Evolutionary conservation across 148 eudicot species (phyloP).

Genomic region (Silene latifolia): DNA sequence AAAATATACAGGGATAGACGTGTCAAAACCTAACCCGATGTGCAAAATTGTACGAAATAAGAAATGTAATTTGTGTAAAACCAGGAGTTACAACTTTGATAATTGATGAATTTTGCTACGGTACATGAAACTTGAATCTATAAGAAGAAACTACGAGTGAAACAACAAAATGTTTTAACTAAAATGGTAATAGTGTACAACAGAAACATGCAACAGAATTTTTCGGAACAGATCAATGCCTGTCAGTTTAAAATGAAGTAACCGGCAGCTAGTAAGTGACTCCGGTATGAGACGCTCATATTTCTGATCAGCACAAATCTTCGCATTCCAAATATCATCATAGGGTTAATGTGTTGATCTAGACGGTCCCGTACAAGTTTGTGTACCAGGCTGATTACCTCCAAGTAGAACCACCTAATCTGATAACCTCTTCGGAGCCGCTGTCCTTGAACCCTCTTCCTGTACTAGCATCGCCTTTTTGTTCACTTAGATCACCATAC

Average conservation of each 20-base stretch:
- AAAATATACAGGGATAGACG: too few species aligned
- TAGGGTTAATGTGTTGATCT: neutral
- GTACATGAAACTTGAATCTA: neutral
- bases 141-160: neutral
- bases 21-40: too few species aligned
- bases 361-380: neutral
- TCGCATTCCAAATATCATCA: neutral
- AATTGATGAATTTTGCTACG: neutral
- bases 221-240: constrained; percentile 4
- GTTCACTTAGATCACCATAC: constrained; percentile 63
- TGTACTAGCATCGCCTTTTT: constrained; percentile 40
- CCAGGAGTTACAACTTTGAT: neutral
- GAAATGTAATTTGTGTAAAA: too few species aligned
- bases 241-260: neutral
- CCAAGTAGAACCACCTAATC: constrained; percentile 86
- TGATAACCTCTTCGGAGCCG: constrained; percentile 71
- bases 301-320: neutral
- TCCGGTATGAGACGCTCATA: neutral
- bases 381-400: constrained; percentile 31
- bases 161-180: neutral
- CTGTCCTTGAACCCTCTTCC: constrained; percentile 45
- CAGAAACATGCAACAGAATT: constrained; percentile 18
- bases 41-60: too few species aligned
- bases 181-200: constrained; percentile 21
- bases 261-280: neutral